These are phyloP conservation scores for Epichloe hybrida DNA, from an alignment of 2,329 filamentous ascomycete species.

Conservation along the genomic window DNA sequence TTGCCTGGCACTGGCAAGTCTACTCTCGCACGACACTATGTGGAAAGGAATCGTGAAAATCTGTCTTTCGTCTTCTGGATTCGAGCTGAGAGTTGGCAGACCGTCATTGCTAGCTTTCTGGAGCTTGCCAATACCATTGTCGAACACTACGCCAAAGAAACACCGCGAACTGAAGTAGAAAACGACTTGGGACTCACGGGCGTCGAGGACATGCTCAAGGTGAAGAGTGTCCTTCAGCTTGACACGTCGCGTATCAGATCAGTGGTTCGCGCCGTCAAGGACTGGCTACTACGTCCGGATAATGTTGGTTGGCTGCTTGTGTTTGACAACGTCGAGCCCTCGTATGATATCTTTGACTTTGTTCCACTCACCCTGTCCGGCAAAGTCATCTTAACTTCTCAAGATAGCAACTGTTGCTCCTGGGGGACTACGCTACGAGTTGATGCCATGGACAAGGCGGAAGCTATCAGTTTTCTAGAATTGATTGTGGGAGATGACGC, in stretches of 20 bases:
- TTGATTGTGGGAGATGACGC: conserved; percentile 4
- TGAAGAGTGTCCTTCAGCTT: conserved; percentile 11
- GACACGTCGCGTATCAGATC: conserved; percentile 11
- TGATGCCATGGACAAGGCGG: conserved; percentile 9
- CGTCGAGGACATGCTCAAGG: conserved; percentile 13
- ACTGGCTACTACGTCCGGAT: conserved; percentile 14
- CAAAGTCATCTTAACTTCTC: conserved; percentile 13
- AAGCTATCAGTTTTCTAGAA: conserved; percentile 10
- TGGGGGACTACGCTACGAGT: conserved; percentile 13
- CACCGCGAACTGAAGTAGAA: conserved; percentile 9
- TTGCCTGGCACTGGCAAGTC: conserved; percentile 12
- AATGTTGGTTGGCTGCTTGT: conserved; percentile 14
- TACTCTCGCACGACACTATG: conserved; percentile 12
- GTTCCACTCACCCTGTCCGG: conserved; percentile 13
- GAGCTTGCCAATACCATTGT: conserved; percentile 12
- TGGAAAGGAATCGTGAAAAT: conserved; percentile 9
- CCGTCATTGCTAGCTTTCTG: conserved; percentile 13
- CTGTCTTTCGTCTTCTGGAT: conserved; percentile 16
- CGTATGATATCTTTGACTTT: conserved; percentile 14
- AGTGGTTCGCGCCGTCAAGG: conserved; percentile 13
- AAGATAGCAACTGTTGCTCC: conserved; percentile 10
- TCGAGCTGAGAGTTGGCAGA: conserved; percentile 15
- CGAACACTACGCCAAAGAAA: conserved; percentile 10
- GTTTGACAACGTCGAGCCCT: conserved; percentile 13
- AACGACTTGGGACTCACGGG: conserved; percentile 13